Conservation (phyloP, 495 filamentous ascomycete genomes). For the Penicillium subrubescens region DNA sequence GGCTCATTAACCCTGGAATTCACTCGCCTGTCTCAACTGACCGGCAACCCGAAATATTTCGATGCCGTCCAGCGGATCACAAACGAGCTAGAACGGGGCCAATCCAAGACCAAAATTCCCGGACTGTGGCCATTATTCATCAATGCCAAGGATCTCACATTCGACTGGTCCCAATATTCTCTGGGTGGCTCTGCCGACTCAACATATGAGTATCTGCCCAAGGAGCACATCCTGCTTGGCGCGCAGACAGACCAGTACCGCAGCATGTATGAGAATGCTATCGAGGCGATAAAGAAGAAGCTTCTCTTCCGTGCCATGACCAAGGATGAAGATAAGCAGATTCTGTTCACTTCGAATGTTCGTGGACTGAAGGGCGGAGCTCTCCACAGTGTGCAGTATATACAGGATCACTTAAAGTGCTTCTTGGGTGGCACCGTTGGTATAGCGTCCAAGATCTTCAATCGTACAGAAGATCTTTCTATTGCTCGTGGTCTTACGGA, state of each 20-base stretch:
- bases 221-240: conserved; percentile 74
- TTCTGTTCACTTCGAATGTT: conserved; percentile 72
- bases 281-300: conserved; percentile 69
- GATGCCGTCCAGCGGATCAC: conserved; percentile 91
- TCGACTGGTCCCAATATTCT: conserved; percentile 59
- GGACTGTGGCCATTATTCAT: conserved; percentile 84
- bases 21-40: conserved; percentile 88
- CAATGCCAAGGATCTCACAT: conserved; percentile 58
- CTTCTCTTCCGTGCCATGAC: conserved; percentile 83
- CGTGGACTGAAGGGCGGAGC: conserved; percentile 25
- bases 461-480: conserved; percentile 54
- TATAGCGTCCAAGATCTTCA: conserved; percentile 61
- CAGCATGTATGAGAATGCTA: conserved; percentile 73
- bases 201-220: conserved; percentile 96
- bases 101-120: conserved; percentile 66
- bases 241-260: conserved; percentile 76
- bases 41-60: conserved; percentile 81
- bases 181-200: conserved; percentile 91
- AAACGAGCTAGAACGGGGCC: conserved; percentile 73
- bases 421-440: conserved; percentile 65
- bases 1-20: conserved; percentile 91
- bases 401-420: conserved; percentile 60
- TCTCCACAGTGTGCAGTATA: conserved; percentile 36
- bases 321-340: conserved; percentile 64
- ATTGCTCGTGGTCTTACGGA: conserved; percentile 58